These are phyloP conservation scores for Calcarisporium arbuscula DNA, from an alignment of 2,329 filamentous ascomycete genomes.

Conservation along the genomic window DNA sequence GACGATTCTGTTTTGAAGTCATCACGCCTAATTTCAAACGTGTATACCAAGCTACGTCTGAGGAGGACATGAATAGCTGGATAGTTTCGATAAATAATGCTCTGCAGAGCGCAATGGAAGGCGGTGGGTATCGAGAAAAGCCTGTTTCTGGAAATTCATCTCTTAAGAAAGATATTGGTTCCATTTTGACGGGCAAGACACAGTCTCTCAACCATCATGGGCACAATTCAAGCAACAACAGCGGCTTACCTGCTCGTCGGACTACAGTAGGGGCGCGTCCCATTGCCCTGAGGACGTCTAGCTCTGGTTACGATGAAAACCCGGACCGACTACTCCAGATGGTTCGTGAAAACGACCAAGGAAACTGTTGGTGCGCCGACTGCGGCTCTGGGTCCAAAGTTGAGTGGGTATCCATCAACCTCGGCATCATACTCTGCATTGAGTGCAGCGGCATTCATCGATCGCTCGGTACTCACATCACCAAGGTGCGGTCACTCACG, in stretches of 20 bases:
- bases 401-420: constrained; percentile 98
- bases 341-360: constrained; percentile 83
- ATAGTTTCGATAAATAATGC: constrained; percentile 96
- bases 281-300: constrained; percentile 59
- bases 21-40: constrained; percentile 95
- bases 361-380: constrained; percentile 90
- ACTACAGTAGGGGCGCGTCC: constrained; percentile 90
- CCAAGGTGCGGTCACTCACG: constrained; percentile 91
- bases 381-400: constrained; percentile 88
- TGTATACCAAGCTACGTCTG: constrained; percentile 94
- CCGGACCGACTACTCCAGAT: constrained; percentile 81
- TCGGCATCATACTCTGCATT: constrained; percentile 93
- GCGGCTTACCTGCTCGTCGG: constrained; percentile 65
- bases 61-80: constrained; percentile 97
- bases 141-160: constrained; percentile 47
- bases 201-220: constrained; percentile 56
- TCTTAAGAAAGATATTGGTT: constrained; percentile 79
- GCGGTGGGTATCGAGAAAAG: constrained; percentile 55
- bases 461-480: constrained; percentile 94
- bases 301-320: constrained; percentile 71
- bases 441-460: constrained; percentile 97
- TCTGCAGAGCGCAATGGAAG: constrained; percentile 89
- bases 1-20: constrained; percentile 95
- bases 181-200: constrained; percentile 87
- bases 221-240: constrained; percentile 36